Base-by-base conservation (phyloP, 176 grass and related monocot species). In the Carex pumila region DNA sequence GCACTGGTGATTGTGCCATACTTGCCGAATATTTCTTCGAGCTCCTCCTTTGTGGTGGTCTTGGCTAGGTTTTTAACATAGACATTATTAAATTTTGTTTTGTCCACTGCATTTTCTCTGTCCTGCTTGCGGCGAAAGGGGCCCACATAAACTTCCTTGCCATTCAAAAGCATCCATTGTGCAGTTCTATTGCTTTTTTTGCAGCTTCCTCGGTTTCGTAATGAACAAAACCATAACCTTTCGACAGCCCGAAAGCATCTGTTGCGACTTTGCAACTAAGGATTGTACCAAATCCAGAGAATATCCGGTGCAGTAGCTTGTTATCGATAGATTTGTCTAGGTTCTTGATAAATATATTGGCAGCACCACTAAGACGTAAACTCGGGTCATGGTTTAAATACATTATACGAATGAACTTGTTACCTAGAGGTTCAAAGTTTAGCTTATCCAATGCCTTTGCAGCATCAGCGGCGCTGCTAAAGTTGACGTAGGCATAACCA, bases 211-310 rank as follows among this genome's bases (percentile, higher is more conserved):
- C 90, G 55, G 89, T 92, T 56, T 94, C 93, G 83, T 92, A 94
- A 80, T 94, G 93, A 83, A 94, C 93, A 87, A 94, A 94, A 85
- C 93, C 93, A 84, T 92, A 94, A 84, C 93, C 93, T 90, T 94
- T 94, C 50, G 93, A 94, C 73, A 92, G 90, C 50, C 90, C 90
- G 3, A 36, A 65, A 85, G 81, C 88, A 92, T 94, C 90, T 59
- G 70, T 94, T 54, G 86, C 90, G 56, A 94, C 71, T 87, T 94
- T 94, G 81, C 88, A 94, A 43, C 90, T 92, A 60, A 94, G 90
- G 85, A 94, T 90, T 58, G 71, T 57, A 34, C 93, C 93, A 68
- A 94, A 94, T 59, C 79, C 9, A 83, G 86, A 87, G 68, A 94
- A 94, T 12, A 86, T 94, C 53, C 92, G 88, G 85, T 92, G 85